Conservation (phyloP, 1,139 yeast genomes). For the Candida pseudocylindracea region DNA sequence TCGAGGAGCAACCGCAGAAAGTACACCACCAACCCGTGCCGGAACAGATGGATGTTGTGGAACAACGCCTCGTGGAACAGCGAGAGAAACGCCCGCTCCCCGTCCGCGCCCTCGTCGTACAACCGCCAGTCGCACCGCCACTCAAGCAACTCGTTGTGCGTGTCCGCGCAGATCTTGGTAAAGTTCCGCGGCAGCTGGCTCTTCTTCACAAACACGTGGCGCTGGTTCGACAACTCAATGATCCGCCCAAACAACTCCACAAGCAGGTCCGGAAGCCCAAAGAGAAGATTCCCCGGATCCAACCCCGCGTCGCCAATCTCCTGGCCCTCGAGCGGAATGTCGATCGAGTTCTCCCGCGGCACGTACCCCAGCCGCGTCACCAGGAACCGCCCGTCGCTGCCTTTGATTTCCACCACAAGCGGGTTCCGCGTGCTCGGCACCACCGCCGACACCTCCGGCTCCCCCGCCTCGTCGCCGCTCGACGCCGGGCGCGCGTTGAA, state of each 20-base stretch:
- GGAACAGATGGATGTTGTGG: slow-evolving; percentile 66
- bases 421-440: no score
- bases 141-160: slow-evolving; percentile 9
- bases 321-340: no score
- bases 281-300: no score
- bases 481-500: no score
- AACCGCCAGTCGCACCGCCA: slow-evolving; percentile 56
- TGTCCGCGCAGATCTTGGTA: slow-evolving; percentile 6
- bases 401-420: no score
- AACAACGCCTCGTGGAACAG: slow-evolving; percentile 54
- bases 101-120: slow-evolving; percentile 4
- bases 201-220: slow-evolving; percentile 12
- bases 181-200: no score
- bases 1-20: slow-evolving; percentile 45
- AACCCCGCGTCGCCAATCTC: no score
- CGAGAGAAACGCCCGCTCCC: slow-evolving; percentile 12
- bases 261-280: slow-evolving; percentile 62
- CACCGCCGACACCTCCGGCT: no score
- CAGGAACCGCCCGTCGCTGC: no score
- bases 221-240: slow-evolving; percentile 19
- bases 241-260: slow-evolving; percentile 50
- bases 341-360: no score
- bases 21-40: slow-evolving; percentile 54
- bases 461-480: no score
- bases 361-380: no score